Conservation (phyloP, 1,139 yeast genomes). For the Casaregolazyma suthepensis region DNA sequence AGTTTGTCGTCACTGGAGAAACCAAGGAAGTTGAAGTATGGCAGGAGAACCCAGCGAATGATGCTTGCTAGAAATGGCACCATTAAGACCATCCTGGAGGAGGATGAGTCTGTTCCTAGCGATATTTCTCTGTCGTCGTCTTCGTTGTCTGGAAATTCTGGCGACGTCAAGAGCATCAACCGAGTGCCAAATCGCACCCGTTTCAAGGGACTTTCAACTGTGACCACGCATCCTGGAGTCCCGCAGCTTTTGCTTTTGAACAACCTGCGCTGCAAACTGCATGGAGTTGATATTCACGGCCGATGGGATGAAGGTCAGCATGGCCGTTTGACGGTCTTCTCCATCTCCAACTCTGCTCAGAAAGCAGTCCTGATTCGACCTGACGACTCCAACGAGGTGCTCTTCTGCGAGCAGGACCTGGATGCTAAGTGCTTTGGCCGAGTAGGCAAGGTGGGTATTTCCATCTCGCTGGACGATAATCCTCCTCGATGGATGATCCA, state of each 20-base stretch:
- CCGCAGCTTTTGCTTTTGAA: constrained; percentile 23
- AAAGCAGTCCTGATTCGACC: constrained; percentile 18
- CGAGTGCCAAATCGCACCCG: not conserved
- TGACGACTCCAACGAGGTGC: constrained; percentile 12
- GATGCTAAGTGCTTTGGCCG: constrained; percentile 18
- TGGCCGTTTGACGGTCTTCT: constrained; percentile 22
- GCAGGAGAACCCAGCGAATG: not conserved
- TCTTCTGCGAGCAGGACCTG: constrained; percentile 19
- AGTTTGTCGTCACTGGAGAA: constrained; percentile 17
- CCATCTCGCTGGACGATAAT: constrained; percentile 19
- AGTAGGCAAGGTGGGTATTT: constrained; percentile 24
- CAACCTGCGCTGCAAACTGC: constrained; percentile 23
- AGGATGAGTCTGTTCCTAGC: constrained; percentile 2
- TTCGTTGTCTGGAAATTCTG: not conserved
- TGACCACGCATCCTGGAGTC: constrained; percentile 1
- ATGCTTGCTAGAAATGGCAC: not conserved
- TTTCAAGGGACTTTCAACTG: not conserved
- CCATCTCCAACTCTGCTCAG: constrained; percentile 17
- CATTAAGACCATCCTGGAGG: constrained; percentile 5
- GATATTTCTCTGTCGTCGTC: not conserved
- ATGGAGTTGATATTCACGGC: constrained; percentile 17
- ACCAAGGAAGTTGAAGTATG: not conserved
- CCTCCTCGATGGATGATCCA: constrained; percentile 27
- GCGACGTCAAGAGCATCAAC: not conserved
- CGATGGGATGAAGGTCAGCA: constrained; percentile 20